These are phyloP conservation scores for Camellia oleifera DNA, from an alignment of 179 eudicot genomes.

Conservation along the genomic window DNA sequence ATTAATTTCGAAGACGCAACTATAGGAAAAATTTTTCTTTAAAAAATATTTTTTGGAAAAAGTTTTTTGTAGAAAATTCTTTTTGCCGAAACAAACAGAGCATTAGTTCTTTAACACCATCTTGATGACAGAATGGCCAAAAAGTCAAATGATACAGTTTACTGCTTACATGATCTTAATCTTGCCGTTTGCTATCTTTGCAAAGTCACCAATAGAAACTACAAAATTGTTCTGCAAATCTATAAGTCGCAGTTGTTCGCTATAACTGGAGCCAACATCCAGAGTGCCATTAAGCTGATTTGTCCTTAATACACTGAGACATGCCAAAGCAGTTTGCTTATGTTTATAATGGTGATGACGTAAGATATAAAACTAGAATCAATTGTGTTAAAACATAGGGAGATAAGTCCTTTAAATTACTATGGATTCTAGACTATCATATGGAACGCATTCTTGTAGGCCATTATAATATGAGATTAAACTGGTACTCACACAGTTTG, in stretches of 20 bases:
- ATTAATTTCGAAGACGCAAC: too few species aligned
- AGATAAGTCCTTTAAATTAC: background rate
- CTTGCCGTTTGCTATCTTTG: conserved; percentile 15
- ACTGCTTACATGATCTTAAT: conserved; percentile 40
- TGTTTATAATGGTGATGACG: background rate
- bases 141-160: background rate
- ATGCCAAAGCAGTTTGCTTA: too few species aligned
- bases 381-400: background rate
- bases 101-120: background rate
- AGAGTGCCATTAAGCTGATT: conserved; percentile 46
- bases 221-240: conserved; percentile 43
- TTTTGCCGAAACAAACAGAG: too few species aligned
- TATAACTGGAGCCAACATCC: conserved; percentile 35
- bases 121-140: background rate
- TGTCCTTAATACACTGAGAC: too few species aligned
- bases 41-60: too few species aligned
- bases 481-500: conserved; percentile 37
- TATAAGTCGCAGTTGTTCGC: conserved; percentile 20
- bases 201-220: conserved; percentile 13
- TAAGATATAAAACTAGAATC: too few species aligned
- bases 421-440: background rate
- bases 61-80: too few species aligned
- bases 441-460: background rate
- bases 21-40: too few species aligned
- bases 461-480: background rate